phyloP scores from a whole-genome alignment of 2,329 filamentous ascomycete genomes.

The Davidsoniella virescens region DNA sequence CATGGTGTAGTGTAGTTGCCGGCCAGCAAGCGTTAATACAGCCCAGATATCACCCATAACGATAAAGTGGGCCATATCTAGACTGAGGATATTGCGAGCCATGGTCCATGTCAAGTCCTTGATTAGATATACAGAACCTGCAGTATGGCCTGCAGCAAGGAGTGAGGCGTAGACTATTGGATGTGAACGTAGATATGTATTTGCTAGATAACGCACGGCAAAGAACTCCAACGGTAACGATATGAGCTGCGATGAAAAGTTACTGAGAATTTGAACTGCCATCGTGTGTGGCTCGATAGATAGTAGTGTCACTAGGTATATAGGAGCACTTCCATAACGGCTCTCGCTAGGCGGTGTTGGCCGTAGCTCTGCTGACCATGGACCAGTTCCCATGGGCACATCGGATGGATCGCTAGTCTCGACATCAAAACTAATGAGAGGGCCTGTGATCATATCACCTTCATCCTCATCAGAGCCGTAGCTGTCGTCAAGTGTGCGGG shows the following conservation, averaged over 20 bases:
- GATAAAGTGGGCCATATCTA: conserved; percentile 16
- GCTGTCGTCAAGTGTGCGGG: conserved; percentile 27
- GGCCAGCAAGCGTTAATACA: conserved; percentile 4
- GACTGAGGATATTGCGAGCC: conserved; percentile 23
- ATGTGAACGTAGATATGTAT: conserved; percentile 21
- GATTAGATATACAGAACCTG: conserved; percentile 14
- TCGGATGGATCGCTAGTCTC: conserved; percentile 39
- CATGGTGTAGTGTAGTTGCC: conserved; percentile 9
- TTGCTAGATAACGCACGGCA: conserved; percentile 29
- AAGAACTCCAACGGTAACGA: conserved; percentile 32
- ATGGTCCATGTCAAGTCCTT: conserved; percentile 1
- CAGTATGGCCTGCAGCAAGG: neutral
- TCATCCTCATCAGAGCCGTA: conserved; percentile 41
- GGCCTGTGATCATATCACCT: conserved; percentile 36
- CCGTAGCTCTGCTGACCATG: conserved; percentile 43
- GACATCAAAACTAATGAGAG: conserved; percentile 44
- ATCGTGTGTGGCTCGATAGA: conserved; percentile 32
- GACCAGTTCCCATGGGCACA: conserved; percentile 26
- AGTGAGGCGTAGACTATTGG: conserved; percentile 12
- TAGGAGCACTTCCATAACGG: conserved; percentile 17
- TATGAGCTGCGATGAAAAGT: conserved; percentile 26
- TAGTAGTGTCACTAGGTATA: conserved; percentile 32
- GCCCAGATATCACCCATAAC: conserved; percentile 10
- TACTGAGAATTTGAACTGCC: conserved; percentile 31
- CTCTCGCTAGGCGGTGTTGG: conserved; percentile 27